Evolutionary conservation across 768 basidiomycete species (phyloP), one percentile per base, ranked within the genome.

Genomic region (Pleurotus ostreatus): DNA sequence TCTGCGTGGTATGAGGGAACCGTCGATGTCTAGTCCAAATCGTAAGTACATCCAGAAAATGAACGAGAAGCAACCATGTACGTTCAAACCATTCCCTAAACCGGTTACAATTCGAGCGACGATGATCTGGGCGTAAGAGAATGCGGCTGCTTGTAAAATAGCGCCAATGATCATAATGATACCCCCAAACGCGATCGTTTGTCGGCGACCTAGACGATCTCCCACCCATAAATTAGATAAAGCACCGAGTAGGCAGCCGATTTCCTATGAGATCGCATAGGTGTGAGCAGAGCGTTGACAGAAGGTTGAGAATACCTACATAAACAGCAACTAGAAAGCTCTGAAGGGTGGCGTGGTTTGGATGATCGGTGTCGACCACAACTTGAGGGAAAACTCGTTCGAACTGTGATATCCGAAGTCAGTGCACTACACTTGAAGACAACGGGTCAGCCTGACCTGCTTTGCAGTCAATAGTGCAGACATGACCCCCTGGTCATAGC

Each of bases 401-500:
- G 55, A 87, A 88, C 72, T 83, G 57, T 1, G 6, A 20, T 15
- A 1, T 3, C 13, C 13, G 6, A 25, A 5, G 13, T 34, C 30
- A 34, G 30, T 3, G 30, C 30, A 4, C 8, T 34, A 11, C 30
- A 9, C 30, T 34, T 9, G 9, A 9, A 11, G 0, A 34, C 30
- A 34, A 9, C 2, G 11, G 30, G 8, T 8, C 11, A 44, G 34
- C 13, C 57, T 49, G 20, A 81, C 80, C 71, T 81, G 77, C 46
- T 71, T 70, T 0, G 85, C 78, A 3, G 79, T 84, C 48, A 87
- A 67, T 18, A 86, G 70, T 15, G 84, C 82, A n/a, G 79, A 80
- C 84, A 87, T 84, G 30, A 86, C 85, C 43, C 84, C 85, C 63
- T 86, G 86, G 62, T 86, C 85, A 68, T 85, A 86, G 23, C 82